phyloP scores from a whole-genome alignment of 2,329 filamentous ascomycete genomes.

The Pseudofabraea citricarpa region DNA sequence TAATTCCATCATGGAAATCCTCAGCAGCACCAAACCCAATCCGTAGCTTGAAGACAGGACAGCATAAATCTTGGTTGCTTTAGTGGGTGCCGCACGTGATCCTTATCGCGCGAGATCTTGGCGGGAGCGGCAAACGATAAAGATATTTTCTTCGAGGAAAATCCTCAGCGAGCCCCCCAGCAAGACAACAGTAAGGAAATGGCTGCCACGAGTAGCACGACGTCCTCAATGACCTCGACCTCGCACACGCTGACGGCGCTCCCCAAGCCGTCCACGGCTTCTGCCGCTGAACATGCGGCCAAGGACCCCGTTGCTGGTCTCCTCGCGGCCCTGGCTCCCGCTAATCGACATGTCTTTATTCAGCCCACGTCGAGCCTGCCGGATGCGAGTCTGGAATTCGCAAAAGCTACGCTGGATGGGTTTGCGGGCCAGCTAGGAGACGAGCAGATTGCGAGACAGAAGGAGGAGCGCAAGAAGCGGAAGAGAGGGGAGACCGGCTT shows the following conservation, averaged over 20 bases:
- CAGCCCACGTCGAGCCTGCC: slow-evolving; percentile 65
- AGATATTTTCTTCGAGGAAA: not conserved
- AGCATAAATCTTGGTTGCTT: too few species aligned
- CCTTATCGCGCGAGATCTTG: not conserved
- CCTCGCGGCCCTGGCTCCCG: slow-evolving; percentile 18
- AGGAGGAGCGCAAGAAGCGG: slow-evolving; percentile 67
- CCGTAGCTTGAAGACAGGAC: too few species aligned
- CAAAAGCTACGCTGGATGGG: slow-evolving; percentile 76
- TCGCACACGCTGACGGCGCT: slow-evolving; percentile 57
- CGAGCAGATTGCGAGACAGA: slow-evolving; percentile 64
- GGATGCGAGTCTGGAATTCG: slow-evolving; percentile 64
- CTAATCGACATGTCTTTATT: slow-evolving; percentile 53
- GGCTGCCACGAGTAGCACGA: slow-evolving; percentile 37
- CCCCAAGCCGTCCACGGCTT: slow-evolving; percentile 27
- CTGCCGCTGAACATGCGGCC: slow-evolving; percentile 26
- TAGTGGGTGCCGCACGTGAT: too few species aligned
- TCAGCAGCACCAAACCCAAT: too few species aligned
- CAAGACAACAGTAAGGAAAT: too few species aligned
- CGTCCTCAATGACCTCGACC: slow-evolving; percentile 58
- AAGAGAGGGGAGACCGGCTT: slow-evolving; percentile 57
- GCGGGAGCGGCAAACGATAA: not conserved
- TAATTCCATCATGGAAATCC: too few species aligned
- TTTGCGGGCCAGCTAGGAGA: slow-evolving; percentile 71
- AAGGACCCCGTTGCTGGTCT: slow-evolving; percentile 18
- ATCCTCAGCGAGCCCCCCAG: too few species aligned